Conservation (phyloP, 2,329 filamentous ascomycete species). For the Aspergillus sergii region DNA sequence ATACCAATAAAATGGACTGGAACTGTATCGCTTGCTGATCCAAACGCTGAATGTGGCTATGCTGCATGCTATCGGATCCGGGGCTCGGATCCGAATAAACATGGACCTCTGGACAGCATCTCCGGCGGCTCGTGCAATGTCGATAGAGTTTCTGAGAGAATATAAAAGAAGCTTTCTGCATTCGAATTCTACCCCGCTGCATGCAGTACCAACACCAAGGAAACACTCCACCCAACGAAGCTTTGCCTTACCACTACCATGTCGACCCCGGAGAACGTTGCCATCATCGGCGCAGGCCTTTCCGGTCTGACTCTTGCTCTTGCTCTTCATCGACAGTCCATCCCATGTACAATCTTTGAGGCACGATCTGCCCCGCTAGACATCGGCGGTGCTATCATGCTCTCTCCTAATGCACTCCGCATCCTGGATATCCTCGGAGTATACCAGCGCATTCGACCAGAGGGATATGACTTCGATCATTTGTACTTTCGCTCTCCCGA, state of each 20-base stretch:
- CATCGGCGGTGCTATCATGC: constrained; percentile 60
- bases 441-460: constrained; percentile 48
- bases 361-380: constrained; percentile 47
- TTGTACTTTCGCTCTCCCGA: constrained; percentile 50
- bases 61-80: background rate
- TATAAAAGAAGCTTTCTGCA: no score
- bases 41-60: no score
- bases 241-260: background rate
- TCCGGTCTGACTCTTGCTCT: constrained; percentile 59
- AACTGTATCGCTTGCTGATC: no score
- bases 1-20: no score
- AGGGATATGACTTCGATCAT: constrained; percentile 56
- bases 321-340: constrained; percentile 54
- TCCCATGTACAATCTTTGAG: constrained; percentile 57
- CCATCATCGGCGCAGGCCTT: constrained; percentile 53
- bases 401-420: constrained; percentile 61
- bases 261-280: constrained; percentile 27
- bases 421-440: constrained; percentile 56
- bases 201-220: no score
- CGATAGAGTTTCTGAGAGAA: no score
- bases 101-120: no score
- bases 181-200: no score
- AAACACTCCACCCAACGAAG: no score
- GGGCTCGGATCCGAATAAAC: background rate
- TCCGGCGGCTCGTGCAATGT: no score